Evolutionary conservation across 805 yeast species (phyloP).

Genomic region (Tetrapisispora phaffii): DNA sequence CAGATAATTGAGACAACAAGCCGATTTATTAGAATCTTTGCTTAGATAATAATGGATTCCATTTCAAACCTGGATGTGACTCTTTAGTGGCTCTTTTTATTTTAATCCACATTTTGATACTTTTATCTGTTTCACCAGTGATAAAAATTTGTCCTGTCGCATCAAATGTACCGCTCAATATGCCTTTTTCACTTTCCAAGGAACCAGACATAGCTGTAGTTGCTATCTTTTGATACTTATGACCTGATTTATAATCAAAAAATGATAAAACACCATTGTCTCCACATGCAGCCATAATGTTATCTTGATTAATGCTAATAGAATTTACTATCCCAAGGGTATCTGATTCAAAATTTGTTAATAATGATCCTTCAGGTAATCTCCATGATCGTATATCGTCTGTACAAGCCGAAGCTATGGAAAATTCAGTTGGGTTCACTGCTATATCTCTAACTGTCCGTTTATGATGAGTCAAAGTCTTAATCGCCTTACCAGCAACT

Average conservation of each 20-base stretch:
- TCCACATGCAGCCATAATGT: constrained; percentile 68
- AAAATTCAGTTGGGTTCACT: constrained; percentile 56
- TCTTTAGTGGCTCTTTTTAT: constrained; percentile 27
- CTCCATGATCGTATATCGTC: constrained; percentile 79
- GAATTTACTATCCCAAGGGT: constrained; percentile 51
- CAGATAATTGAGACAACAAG: not conserved
- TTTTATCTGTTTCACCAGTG: constrained; percentile 87
- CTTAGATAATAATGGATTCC: constrained; percentile 24
- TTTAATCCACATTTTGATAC: constrained; percentile 65
- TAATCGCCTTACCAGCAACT: constrained; percentile 60
- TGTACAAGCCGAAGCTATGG: constrained; percentile 73
- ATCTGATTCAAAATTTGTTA: constrained; percentile 42
- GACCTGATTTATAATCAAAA: constrained; percentile 70
- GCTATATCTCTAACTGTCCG: constrained; percentile 70
- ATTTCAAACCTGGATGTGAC: constrained; percentile 23
- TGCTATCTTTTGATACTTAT: constrained; percentile 42
- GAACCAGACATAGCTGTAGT: constrained; percentile 66
- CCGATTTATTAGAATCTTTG: constrained; percentile 18
- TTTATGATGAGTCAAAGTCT: constrained; percentile 75
- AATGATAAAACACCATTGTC: constrained; percentile 73
- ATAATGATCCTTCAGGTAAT: constrained; percentile 64
- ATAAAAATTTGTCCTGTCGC: constrained; percentile 68
- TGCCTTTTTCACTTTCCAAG: constrained; percentile 52
- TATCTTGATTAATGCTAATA: constrained; percentile 47
- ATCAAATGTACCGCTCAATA: constrained; percentile 67